These are phyloP conservation scores for Monosporozyma aerobia DNA, from an alignment of 805 yeast species.

Conservation along the genomic window DNA sequence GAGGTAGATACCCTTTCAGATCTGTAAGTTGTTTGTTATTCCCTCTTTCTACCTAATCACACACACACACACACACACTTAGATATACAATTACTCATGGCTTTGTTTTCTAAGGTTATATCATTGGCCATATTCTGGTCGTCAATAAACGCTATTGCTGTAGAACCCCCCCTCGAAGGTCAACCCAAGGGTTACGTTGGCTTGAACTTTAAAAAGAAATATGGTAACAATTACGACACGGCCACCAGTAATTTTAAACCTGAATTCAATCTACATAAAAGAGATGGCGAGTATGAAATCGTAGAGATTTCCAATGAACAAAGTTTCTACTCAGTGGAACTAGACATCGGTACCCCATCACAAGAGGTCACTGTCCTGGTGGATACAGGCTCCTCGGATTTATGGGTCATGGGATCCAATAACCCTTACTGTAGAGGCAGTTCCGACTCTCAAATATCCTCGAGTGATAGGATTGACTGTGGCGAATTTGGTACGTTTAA, in stretches of 20 bases:
- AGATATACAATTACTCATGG: neutral
- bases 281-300: constrained; percentile 8
- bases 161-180: neutral
- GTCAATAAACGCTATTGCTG: neutral
- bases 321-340: constrained; percentile 36
- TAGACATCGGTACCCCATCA: constrained; percentile 36
- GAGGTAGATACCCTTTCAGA: no score
- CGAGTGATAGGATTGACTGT: constrained; percentile 23
- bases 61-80: neutral
- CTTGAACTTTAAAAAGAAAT: constrained; percentile 15
- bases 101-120: neutral
- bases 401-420: constrained; percentile 38
- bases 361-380: constrained; percentile 35
- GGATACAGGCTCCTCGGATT: constrained; percentile 69
- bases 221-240: constrained; percentile 11
- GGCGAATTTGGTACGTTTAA: constrained; percentile 34
- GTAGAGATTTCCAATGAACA: constrained; percentile 29
- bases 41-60: neutral
- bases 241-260: constrained; percentile 3
- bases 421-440: constrained; percentile 23
- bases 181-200: neutral
- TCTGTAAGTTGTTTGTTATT: neutral
- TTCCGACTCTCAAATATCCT: neutral
- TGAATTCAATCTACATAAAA: constrained; percentile 5
- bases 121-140: neutral